phyloP scores from a whole-genome alignment of 495 filamentous ascomycete genomes.

The Penicillium paxilli region DNA sequence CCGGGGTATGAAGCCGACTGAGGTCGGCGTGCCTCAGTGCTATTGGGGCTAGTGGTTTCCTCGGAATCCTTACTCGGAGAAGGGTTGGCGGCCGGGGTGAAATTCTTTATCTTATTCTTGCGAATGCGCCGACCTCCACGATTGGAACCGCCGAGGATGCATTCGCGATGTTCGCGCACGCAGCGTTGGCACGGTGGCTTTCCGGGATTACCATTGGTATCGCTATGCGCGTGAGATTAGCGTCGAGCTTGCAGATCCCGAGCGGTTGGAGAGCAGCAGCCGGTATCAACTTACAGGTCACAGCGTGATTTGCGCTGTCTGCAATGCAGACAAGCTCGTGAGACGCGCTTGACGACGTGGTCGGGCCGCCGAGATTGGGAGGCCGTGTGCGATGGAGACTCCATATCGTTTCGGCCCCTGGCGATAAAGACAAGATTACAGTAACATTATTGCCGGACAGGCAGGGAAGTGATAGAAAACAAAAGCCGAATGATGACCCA shows the following conservation, averaged over 20 bases:
- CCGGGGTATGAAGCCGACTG: conserved; percentile 35
- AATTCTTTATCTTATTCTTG: conserved; percentile 47
- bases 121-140: conserved; percentile 62
- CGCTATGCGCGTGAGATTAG: conserved; percentile 33
- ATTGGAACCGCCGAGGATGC: conserved; percentile 61
- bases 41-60: conserved; percentile 28
- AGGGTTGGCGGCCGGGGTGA: conserved; percentile 28
- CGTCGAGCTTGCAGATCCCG: conserved; percentile 16
- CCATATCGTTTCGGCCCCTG: conserved; percentile 9
- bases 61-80: conserved; percentile 30
- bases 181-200: conserved; percentile 60
- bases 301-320: conserved; percentile 63
- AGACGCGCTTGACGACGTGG: conserved; percentile 54
- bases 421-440: neutral
- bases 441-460: conserved; percentile 10
- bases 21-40: conserved; percentile 28
- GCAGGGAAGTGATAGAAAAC: conserved; percentile 6
- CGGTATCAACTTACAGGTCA: conserved; percentile 52
- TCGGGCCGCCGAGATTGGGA: conserved; percentile 17
- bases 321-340: conserved; percentile 63
- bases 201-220: conserved; percentile 46
- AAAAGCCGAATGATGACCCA: conserved; percentile 20
- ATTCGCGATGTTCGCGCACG: conserved; percentile 57
- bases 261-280: neutral
- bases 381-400: conserved; percentile 15